These are phyloP conservation scores for Nakataea oryzae DNA, from an alignment of 2,329 filamentous ascomycete species.

Conservation along the genomic window DNA sequence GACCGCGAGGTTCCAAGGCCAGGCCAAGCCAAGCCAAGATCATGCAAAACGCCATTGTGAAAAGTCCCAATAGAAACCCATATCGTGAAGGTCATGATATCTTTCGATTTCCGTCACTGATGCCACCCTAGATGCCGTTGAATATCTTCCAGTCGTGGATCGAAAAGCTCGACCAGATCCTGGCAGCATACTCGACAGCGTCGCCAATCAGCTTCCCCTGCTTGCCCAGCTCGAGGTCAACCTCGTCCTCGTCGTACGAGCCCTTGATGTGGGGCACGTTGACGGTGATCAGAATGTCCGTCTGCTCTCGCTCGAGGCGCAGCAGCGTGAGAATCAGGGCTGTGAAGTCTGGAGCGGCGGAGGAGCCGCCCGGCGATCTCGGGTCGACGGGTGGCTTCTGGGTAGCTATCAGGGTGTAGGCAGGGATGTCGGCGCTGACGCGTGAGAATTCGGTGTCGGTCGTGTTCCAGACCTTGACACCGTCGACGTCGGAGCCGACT, in stretches of 20 bases:
- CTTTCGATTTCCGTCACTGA: background rate
- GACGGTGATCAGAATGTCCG: slow-evolving; percentile 76
- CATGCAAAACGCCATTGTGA: background rate
- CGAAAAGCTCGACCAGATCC: slow-evolving; percentile 63
- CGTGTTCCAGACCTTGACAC: slow-evolving; percentile 56
- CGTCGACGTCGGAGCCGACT: slow-evolving; percentile 52
- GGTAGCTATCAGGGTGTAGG: slow-evolving; percentile 61
- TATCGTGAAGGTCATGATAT: background rate
- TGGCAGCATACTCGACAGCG: slow-evolving; percentile 55
- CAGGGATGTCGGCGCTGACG: slow-evolving; percentile 40
- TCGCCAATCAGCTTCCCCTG: slow-evolving; percentile 59
- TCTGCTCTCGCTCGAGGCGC: slow-evolving; percentile 61
- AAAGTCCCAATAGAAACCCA: background rate
- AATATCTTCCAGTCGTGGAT: slow-evolving; percentile 78
- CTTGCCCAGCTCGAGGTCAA: slow-evolving; percentile 55
- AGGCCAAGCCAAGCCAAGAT: background rate
- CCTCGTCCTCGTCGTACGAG: slow-evolving; percentile 62
- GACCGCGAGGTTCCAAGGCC: background rate
- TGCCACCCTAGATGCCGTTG: slow-evolving; percentile 22
- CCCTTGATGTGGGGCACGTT: slow-evolving; percentile 78
- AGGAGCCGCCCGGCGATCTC: slow-evolving; percentile 16
- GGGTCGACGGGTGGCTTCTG: slow-evolving; percentile 33
- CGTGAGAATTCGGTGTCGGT: slow-evolving; percentile 48
- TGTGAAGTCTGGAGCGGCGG: slow-evolving; percentile 50
- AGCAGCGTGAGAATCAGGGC: slow-evolving; percentile 70